These are phyloP conservation scores for Paecilomyces variotii DNA, from an alignment of 2,329 filamentous ascomycete genomes.

Conservation along the genomic window DNA sequence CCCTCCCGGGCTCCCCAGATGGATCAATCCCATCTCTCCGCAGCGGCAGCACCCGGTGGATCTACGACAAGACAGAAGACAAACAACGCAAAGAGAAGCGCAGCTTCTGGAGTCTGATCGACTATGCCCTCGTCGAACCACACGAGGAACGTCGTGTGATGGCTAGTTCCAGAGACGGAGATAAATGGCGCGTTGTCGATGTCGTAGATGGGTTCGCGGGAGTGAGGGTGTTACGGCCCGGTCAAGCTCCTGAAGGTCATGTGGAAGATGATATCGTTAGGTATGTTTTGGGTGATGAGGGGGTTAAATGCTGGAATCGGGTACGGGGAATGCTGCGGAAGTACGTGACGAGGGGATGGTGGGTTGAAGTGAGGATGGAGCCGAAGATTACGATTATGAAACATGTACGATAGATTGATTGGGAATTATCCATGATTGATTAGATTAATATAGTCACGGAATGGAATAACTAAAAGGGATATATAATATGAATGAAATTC, in stretches of 20 bases:
- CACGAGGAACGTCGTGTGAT: slow-evolving; percentile 13
- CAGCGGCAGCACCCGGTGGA: slow-evolving; percentile 33
- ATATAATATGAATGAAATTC: neutral
- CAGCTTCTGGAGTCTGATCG: slow-evolving; percentile 50
- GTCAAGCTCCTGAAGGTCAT: slow-evolving; percentile 15
- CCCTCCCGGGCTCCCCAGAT: slow-evolving; percentile 15
- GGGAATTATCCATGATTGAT: too few relatives aligned
- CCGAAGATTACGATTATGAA: slow-evolving; percentile 47
- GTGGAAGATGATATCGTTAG: slow-evolving; percentile 29
- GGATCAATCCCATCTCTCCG: slow-evolving; percentile 9
- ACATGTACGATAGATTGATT: slow-evolving; percentile 11
- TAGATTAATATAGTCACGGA: too few relatives aligned
- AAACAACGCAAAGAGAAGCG: slow-evolving; percentile 39
- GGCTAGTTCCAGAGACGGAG: slow-evolving; percentile 32
- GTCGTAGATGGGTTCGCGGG: slow-evolving; percentile 46
- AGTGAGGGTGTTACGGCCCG: slow-evolving; percentile 40
- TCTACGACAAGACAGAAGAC: slow-evolving; percentile 55
- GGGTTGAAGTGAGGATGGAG: slow-evolving; percentile 47
- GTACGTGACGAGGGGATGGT: slow-evolving; percentile 42
- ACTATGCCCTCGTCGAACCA: slow-evolving; percentile 50
- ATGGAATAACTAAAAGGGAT: too few relatives aligned
- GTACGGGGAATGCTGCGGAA: slow-evolving; percentile 17
- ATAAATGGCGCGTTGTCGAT: slow-evolving; percentile 45
- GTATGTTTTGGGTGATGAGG: slow-evolving; percentile 24
- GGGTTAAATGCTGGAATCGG: slow-evolving; percentile 19